Percentiles rank a stretch among this genome's conserved stretches.
phyloP scores from a whole-genome alignment of 2,329 filamentous ascomycete species.

The Colletotrichum cordylinicola region DNA sequence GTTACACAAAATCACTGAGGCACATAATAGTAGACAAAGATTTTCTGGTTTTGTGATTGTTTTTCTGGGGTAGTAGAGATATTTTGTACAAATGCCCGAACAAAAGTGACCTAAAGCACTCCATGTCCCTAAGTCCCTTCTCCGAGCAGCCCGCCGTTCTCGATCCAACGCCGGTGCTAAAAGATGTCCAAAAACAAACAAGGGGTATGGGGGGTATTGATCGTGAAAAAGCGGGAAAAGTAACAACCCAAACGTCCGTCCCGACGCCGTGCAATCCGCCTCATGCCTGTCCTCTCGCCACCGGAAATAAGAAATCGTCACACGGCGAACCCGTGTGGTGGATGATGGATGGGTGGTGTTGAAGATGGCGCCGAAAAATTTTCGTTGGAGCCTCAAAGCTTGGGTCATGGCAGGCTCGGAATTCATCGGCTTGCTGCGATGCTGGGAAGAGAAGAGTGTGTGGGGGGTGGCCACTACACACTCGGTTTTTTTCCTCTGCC shows the following conservation, averaged over 20 bases:
- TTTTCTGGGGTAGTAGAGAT: neutral
- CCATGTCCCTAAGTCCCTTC: neutral
- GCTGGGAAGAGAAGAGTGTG: neutral
- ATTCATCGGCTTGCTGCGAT: conserved; percentile 4
- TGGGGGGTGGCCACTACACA: neutral
- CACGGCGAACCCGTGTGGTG: neutral
- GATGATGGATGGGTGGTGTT: neutral
- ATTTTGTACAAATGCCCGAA: neutral
- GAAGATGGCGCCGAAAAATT: neutral
- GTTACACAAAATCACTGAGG: neutral
- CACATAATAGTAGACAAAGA: accelerated
- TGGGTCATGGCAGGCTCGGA: neutral
- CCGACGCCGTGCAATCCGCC: neutral
- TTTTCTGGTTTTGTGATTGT: neutral
- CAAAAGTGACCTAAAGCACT: neutral
- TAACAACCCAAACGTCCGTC: neutral
- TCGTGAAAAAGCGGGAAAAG: neutral
- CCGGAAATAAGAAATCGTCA: neutral
- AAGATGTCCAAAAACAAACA: neutral
- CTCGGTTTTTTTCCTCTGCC: neutral
- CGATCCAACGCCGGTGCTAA: neutral
- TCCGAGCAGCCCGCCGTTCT: neutral
- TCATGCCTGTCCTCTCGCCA: neutral
- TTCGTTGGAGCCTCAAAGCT: conserved; percentile 6
- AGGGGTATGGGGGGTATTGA: conserved; percentile 12